Evolutionary conservation across 345 rosid genomes (phyloP), one percentile per base, ranked within the genome.

Genomic region (Limnanthes douglasii): DNA sequence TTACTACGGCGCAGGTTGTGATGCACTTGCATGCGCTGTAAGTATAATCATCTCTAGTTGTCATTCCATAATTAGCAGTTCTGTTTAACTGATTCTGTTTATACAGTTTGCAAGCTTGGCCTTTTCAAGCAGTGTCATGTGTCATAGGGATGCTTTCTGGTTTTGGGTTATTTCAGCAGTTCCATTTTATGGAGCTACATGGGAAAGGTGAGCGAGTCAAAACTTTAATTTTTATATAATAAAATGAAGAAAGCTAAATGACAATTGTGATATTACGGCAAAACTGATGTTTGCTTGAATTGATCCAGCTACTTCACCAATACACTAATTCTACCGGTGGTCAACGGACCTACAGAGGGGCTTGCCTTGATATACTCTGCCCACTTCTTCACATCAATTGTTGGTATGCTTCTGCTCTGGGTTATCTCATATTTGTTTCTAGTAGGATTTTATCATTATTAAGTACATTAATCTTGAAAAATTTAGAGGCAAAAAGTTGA

Each of bases 1-100:
- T 18, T 21, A 32, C 41, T 30, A 6, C 51, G 22, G 49, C 64
- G 55, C 72, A 86, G 97, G 97, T 34, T 90, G 98, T 12, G 98
- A 90, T 69, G 98, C 98, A 0, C 98, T 84, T 55, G 98, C 85
- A 22, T 90, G 98, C 66, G 98, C 94, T 57, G 97, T 86, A 70
- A 46, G 81, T 44, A 31, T 44, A 48, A 14, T 48, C 31, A 23
- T 15, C 33, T 21, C 28, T 34, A 5, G 7, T 8, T 8, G 34
- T 17, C 35, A 11, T 14, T 18, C n/a, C 10, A 26, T 18, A 27
- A 8, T 10, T 15, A 11, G n/a, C 14, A 19, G 16, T 8, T 5
- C 11, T 16, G 15, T 17, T 15, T 1, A 25, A 31, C 22, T 18
- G 15, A 4, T 13, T 15, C 5, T 51, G 26, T 48, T 51, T 54